These are phyloP conservation scores for Collybia sordida DNA, from an alignment of 768 basidiomycete genomes.

Conservation along the genomic window DNA sequence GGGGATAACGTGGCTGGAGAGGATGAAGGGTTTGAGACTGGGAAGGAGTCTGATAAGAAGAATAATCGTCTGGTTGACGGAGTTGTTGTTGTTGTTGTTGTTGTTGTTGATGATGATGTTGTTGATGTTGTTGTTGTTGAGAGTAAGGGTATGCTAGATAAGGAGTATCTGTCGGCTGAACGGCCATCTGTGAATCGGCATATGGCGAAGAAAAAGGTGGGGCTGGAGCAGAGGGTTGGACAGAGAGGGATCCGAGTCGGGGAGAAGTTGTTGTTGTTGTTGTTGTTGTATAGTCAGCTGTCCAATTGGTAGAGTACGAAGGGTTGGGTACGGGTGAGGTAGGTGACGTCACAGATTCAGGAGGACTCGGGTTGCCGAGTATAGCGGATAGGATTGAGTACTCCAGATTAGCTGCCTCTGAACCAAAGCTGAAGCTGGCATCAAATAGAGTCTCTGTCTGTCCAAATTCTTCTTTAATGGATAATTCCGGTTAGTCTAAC, in stretches of 20 bases:
- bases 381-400: conserved; percentile 94
- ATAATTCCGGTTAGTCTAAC: too few species aligned
- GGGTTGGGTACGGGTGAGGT: conserved; percentile 28
- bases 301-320: conserved; percentile 3
- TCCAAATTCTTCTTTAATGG: conserved; percentile 41
- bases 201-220: conserved; percentile 26
- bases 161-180: conserved; percentile 37
- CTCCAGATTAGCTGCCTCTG: conserved; percentile 90
- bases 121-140: conserved; percentile 12
- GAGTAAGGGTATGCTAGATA: conserved; percentile 51
- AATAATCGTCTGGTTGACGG: conserved; percentile 34
- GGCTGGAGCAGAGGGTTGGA: conserved; percentile 36
- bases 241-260: conserved; percentile 31
- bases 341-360: conserved; percentile 42
- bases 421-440: conserved; percentile 69
- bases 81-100: conserved; percentile 32
- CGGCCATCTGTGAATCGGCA: conserved; percentile 32
- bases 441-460: conserved; percentile 66
- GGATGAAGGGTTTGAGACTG: conserved; percentile 36
- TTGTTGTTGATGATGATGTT: too few species aligned
- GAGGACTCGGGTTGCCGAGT: conserved; percentile 72
- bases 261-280: not conserved
- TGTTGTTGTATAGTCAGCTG: too few species aligned
- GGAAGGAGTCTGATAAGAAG: conserved; percentile 25
- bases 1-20: conserved; percentile 53